phyloP scores from a whole-genome alignment of 257 asterid species.

The Fraxinus cuspidata region DNA sequence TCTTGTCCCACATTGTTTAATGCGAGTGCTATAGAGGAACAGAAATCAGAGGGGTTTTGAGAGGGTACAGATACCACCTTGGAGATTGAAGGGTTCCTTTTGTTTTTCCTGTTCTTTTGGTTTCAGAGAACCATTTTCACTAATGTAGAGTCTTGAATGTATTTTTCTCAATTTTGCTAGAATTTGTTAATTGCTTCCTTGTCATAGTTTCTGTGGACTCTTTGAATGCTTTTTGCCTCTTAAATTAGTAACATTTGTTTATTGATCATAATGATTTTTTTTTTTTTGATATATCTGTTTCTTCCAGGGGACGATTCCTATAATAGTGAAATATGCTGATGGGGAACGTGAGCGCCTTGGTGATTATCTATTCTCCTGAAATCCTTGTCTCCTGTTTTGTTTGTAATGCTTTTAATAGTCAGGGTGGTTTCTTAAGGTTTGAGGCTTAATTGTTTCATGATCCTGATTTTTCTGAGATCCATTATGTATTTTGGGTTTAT shows the following conservation, averaged over 20 bases:
- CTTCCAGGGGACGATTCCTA: conserved; percentile 57
- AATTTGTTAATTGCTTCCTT: neutral
- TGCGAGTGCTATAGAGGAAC: neutral
- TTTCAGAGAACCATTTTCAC: neutral
- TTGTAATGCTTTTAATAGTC: conserved; percentile 4
- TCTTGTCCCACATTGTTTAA: neutral
- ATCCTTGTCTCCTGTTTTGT: conserved; percentile 5
- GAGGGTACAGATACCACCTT: neutral
- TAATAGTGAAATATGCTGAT: conserved; percentile 76
- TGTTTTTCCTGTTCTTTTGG: conserved; percentile 1
- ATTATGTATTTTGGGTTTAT: neutral
- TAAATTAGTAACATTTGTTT: neutral
- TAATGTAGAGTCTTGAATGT: neutral
- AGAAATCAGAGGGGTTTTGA: neutral
- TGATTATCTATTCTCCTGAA: conserved; percentile 35
- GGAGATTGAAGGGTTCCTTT: neutral
- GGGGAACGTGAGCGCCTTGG: conserved; percentile 80
- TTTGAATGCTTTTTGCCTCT: neutral
- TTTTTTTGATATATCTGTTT: conserved; percentile 21
- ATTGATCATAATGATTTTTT: neutral
- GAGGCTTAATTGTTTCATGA: conserved; percentile 4
- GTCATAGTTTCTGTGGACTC: neutral
- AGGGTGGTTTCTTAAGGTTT: conserved; percentile 16
- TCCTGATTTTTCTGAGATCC: conserved; percentile 11
- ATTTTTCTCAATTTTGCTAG: neutral